These are phyloP conservation scores for Psilocybe sp. DNA, from an alignment of 768 basidiomycete genomes.

Conservation along the genomic window DNA sequence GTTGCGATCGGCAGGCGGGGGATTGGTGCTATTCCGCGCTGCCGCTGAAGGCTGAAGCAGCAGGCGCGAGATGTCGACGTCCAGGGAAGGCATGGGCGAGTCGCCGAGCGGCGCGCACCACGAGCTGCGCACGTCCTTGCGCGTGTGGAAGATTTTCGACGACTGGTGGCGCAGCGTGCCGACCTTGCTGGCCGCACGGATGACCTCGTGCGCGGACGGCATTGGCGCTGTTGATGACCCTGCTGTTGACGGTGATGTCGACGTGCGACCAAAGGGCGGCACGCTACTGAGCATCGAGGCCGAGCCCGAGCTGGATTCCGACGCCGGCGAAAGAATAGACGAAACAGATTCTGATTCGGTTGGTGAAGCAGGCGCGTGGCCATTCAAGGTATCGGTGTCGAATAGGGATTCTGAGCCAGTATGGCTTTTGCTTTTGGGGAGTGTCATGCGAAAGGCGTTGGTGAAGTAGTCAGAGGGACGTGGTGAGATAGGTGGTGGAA, in stretches of 20 bases:
- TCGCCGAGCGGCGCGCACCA: constrained; percentile 1
- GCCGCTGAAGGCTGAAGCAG: not conserved
- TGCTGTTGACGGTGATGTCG: constrained; percentile 3
- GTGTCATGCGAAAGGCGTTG: constrained; percentile 28
- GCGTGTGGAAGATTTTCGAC: not conserved
- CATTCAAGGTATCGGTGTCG: constrained; percentile 9
- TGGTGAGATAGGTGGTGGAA: constrained; percentile 13
- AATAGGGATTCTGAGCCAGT: constrained; percentile 10
- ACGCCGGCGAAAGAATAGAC: constrained; percentile 25
- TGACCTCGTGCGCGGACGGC: constrained; percentile 6
- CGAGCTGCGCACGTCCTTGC: constrained; percentile 3
- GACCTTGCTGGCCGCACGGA: constrained; percentile 7
- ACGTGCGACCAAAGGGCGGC: not conserved
- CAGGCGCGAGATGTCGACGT: not conserved
- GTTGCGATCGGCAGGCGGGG: too few relatives aligned
- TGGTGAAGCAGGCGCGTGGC: constrained; percentile 23
- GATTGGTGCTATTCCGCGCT: not conserved
- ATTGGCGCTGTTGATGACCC: not conserved
- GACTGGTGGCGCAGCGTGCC: constrained; percentile 1
- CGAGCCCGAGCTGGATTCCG: constrained; percentile 4
- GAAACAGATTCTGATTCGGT: constrained; percentile 26
- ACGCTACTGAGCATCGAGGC: not conserved
- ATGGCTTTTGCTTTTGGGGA: constrained; percentile 19
- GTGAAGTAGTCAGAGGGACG: constrained; percentile 15
- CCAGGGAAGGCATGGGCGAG: not conserved